These are phyloP conservation scores for Chloranthus sessilifolius DNA, from an alignment of 164 flowering plant species.

Conservation along the genomic window DNA sequence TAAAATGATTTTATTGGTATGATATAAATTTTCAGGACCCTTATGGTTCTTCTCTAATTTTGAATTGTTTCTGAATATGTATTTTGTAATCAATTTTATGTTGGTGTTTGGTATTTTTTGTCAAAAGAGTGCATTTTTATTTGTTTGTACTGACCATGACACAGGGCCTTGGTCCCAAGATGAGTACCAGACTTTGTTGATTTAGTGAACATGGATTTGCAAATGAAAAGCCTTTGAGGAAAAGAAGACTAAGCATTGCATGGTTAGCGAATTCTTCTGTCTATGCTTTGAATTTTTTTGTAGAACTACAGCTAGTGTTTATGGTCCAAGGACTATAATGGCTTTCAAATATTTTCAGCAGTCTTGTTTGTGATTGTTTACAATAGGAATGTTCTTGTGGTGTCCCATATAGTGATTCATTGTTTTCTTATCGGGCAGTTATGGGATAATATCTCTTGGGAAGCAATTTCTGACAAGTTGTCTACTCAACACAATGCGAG, in stretches of 20 bases:
- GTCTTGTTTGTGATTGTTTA: too few species aligned
- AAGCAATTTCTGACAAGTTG: slow-evolving; percentile 44
- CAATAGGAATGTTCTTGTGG: too few species aligned
- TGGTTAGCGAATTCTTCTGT: slow-evolving; percentile 23
- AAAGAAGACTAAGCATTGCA: slow-evolving; percentile 54
- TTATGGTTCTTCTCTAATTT: not conserved
- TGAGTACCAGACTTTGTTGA: slow-evolving; percentile 63
- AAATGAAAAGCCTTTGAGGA: slow-evolving; percentile 35
- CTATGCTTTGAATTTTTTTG: not conserved
- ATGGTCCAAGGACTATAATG: too few species aligned
- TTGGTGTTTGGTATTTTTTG: not conserved
- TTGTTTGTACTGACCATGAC: not conserved
- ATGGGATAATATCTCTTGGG: slow-evolving; percentile 66
- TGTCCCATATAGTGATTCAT: not conserved
- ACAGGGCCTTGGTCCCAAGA: slow-evolving; percentile 60
- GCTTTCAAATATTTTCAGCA: too few species aligned
- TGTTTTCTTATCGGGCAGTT: slow-evolving; percentile 16
- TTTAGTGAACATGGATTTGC: slow-evolving; percentile 55
- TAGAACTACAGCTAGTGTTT: too few species aligned
- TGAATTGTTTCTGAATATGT: not conserved
- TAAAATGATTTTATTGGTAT: not conserved
- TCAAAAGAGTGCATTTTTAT: not conserved
- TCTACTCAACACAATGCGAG: slow-evolving; percentile 25
- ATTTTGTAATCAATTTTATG: not conserved
- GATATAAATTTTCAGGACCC: too few species aligned